These are phyloP conservation scores for Aspergillus puulaauensis DNA, from an alignment of 2,329 filamentous ascomycete genomes.

Conservation along the genomic window DNA sequence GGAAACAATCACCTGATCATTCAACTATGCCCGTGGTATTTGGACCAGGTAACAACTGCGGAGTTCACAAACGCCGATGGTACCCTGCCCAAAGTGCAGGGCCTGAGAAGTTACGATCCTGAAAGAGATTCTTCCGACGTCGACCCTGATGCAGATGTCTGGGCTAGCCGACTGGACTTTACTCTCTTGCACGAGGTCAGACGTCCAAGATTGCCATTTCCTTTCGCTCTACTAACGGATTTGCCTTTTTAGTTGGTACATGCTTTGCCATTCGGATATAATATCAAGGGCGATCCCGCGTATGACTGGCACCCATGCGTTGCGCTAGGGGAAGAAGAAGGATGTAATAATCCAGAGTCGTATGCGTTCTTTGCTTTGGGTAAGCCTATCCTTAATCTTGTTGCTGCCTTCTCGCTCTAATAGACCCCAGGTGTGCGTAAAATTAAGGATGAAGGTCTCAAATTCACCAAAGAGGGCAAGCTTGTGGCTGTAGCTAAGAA, in stretches of 20 bases:
- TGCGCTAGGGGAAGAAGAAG: not conserved
- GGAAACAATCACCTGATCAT: not conserved
- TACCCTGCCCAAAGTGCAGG: no score
- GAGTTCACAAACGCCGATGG: no score
- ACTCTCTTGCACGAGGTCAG: not conserved
- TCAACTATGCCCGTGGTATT: not conserved
- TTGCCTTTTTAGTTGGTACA: not conserved
- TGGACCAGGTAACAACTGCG: not conserved
- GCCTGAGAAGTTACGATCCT: not conserved
- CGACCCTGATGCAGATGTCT: not conserved
- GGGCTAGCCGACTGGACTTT: not conserved
- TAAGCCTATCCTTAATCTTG: not conserved
- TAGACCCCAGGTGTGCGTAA: no score
- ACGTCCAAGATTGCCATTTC: not conserved
- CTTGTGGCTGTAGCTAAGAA: no score
- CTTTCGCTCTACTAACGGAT: not conserved
- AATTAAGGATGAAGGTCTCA: no score
- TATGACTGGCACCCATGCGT: not conserved
- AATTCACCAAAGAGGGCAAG: no score
- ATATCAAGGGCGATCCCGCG: not conserved
- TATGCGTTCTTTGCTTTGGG: not conserved
- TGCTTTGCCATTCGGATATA: not conserved
- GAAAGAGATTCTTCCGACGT: accelerated
- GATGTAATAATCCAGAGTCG: not conserved
- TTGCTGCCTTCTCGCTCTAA: no score